Evolutionary conservation across 1,284 basidiomycete species (phyloP).

Genomic region (Wallemia ichthyophaga): DNA sequence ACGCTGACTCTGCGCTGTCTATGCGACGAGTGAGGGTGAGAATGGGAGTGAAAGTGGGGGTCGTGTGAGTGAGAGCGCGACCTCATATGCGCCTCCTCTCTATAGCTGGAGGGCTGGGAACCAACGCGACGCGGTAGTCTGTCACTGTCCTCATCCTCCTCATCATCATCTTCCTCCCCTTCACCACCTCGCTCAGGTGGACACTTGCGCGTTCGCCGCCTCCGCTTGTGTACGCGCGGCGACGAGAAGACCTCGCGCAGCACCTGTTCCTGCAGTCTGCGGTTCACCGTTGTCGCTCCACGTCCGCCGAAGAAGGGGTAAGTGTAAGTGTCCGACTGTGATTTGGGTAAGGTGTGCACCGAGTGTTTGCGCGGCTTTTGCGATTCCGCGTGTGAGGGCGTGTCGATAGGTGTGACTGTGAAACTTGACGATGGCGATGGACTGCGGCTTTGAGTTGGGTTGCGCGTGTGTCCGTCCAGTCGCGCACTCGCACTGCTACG

Average conservation of each 20-base stretch:
- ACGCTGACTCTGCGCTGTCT: background rate
- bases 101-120: background rate
- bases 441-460: background rate
- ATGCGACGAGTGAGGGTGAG: no score
- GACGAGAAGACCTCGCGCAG: slow-evolving; percentile 41
- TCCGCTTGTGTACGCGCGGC: slow-evolving; percentile 5
- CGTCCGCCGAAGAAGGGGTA: slow-evolving; percentile 40
- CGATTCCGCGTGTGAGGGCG: background rate
- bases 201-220: slow-evolving; percentile 2
- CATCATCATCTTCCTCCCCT: slow-evolving; percentile 13
- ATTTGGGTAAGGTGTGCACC: background rate
- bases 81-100: background rate
- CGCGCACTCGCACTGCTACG: no score
- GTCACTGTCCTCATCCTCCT: slow-evolving; percentile 2
- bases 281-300: slow-evolving; percentile 72
- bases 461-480: no score
- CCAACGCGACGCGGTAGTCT: background rate
- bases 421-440: background rate
- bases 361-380: background rate
- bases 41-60: no score
- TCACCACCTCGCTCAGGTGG: slow-evolving; percentile 19
- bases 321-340: background rate
- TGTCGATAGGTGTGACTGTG: slow-evolving; percentile 1
- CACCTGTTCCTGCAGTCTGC: slow-evolving; percentile 68
- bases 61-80: background rate